Evolutionary conservation across 192 early-diverging fungal genomes (phyloP), one percentile per base, ranked within the genome.

Genomic region (Dissophora globulifera): DNA sequence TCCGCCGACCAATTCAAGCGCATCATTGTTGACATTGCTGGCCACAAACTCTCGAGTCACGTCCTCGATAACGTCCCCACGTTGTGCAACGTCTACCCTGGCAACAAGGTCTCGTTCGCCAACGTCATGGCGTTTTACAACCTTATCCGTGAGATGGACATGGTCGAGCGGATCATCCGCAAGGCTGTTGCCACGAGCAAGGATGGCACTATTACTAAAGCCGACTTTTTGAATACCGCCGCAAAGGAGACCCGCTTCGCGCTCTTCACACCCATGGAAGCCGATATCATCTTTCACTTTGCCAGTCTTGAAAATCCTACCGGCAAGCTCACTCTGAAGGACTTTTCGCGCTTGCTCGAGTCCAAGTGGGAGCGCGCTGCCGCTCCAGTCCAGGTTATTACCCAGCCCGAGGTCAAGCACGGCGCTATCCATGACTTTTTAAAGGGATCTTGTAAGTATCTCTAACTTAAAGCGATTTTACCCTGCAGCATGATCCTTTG

Each of bases 241-340:
- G 79, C 87, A 17, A 66, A 83, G 51, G 67, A 85, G 35, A 79
- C 83, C 19, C 79, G 86, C 1, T 91, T 85, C 72, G 83, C 87
- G 9, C 30, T 84, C 11, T 85, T 90, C 67, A 91, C 88, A 3
- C 90, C 90, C 23, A 89, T 91, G 89, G 90, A 91, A 70, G 85
- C 88, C 45, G 87, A 91, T 67, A 87, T 89, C 32, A 82, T 90
- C 42, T 91, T 89, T 81, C 84, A 88, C 59, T 84, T 91, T 66
- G 90, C 90, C 52, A 80, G 84, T 26, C 60, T 85, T 15, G 80
- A 81, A 20, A 84, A 81, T 58, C 38, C 79, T 22, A 78, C 79
- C 9, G 84, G 83, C 67, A 81, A 79, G 47, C 50, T 88, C 35
- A 50, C 67, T 27, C 49, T 83, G 15, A 63, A 68, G 9, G 86